These are phyloP conservation scores for Populus euphratica DNA, from an alignment of 345 rosid genomes.

Conservation along the genomic window DNA sequence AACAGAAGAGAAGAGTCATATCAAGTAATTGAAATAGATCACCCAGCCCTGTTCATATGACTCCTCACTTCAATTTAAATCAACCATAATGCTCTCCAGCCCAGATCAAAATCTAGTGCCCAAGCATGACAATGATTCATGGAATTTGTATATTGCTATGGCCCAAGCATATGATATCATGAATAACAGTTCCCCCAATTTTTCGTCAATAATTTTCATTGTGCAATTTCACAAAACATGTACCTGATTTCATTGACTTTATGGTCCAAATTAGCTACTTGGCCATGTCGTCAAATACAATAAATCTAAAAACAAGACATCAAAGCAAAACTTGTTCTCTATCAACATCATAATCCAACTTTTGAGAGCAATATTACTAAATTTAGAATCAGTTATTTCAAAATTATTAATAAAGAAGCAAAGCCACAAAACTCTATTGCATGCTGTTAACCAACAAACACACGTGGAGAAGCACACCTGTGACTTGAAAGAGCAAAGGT, in stretches of 20 bases:
- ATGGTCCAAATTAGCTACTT: not conserved
- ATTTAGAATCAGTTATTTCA: not conserved
- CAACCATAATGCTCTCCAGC: not conserved
- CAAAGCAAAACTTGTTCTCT: not conserved
- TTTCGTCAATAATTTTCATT: not conserved
- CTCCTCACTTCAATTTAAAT: not conserved
- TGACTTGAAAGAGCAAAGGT: slow-evolving; percentile 78
- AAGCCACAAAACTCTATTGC: not conserved
- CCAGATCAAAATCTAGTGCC: not conserved
- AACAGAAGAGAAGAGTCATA: not conserved
- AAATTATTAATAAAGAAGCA: not conserved
- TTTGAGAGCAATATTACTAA: not conserved
- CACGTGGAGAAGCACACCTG: slow-evolving; percentile 48
- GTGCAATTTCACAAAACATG: not conserved
- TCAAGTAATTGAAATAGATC: not conserved
- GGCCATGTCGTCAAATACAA: not conserved
- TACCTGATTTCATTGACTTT: not conserved
- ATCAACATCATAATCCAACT: not conserved
- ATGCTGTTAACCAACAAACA: slow-evolving; percentile 3
- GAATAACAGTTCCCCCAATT: not conserved
- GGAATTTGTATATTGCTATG: not conserved
- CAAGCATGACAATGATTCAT: not conserved
- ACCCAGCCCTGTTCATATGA: not conserved
- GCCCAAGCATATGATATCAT: not conserved
- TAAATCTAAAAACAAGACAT: not conserved